Evolutionary conservation across 805 yeast genomes (phyloP).

Genomic region (Saccharomycopsis fermentans): DNA sequence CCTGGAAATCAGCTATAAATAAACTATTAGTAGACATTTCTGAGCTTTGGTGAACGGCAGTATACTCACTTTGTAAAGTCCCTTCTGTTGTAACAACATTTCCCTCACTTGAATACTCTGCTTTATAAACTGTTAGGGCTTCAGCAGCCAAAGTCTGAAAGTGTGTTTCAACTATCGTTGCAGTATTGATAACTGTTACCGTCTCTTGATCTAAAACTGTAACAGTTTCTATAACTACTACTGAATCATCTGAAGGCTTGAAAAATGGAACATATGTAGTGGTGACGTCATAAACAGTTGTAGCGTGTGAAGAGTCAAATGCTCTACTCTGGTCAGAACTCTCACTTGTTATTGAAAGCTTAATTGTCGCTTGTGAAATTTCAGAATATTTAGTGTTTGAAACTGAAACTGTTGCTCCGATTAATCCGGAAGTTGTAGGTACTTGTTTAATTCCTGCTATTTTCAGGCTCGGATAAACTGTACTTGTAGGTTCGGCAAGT

Average conservation of each 20-base stretch:
- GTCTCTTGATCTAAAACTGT: not conserved
- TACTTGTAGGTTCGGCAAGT: too few species aligned
- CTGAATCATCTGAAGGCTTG: not conserved
- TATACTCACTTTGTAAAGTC: not conserved
- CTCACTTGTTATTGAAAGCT: not conserved
- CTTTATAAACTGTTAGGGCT: not conserved
- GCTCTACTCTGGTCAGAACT: not conserved
- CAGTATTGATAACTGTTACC: not conserved
- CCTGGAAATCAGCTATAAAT: too few species aligned
- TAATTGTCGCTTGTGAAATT: too few species aligned
- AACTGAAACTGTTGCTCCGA: too few species aligned
- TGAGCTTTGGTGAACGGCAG: too few species aligned
- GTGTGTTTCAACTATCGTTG: not conserved
- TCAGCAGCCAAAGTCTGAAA: not conserved
- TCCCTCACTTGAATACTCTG: not conserved
- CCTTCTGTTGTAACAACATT: not conserved
- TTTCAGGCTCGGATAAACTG: too few species aligned
- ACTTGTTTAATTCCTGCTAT: too few species aligned
- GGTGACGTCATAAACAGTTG: not conserved
- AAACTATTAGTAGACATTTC: too few species aligned
- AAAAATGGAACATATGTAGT: not conserved
- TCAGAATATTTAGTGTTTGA: too few species aligned
- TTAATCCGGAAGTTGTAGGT: too few species aligned
- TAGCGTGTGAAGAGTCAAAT: not conserved
- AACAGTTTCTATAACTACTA: not conserved